Conservation (phyloP, 306 rosid species). For the Cicer bijugum region DNA sequence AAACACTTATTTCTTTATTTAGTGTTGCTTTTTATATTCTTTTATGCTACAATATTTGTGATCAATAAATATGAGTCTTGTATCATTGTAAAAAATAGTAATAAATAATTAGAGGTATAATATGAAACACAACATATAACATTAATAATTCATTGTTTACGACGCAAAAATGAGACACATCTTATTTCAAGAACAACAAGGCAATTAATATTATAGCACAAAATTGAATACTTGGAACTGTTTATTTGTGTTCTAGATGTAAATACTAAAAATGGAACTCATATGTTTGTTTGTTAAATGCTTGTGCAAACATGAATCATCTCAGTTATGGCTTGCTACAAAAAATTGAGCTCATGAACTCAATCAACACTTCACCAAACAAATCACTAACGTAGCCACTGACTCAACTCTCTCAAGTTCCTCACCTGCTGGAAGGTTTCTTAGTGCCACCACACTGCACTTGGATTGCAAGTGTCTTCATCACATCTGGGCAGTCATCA, state of each 20-base stretch:
- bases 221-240: background rate
- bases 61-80: too few relatives aligned
- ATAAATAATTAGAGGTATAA: too few relatives aligned
- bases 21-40: too few relatives aligned
- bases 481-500: conserved; percentile 51
- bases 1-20: too few relatives aligned
- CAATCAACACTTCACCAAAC: conserved; percentile 14
- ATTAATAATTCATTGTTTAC: too few relatives aligned
- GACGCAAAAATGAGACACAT: too few relatives aligned
- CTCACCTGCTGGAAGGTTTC: background rate
- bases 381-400: background rate
- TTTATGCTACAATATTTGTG: too few relatives aligned
- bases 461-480: conserved; percentile 69
- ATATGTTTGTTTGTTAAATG: background rate
- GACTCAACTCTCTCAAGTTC: background rate
- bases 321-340: conserved; percentile 2
- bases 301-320: background rate
- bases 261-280: conserved; percentile 12
- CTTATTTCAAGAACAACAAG: background rate
- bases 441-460: conserved; percentile 53
- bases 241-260: background rate
- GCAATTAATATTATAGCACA: background rate
- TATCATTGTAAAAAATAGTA: too few relatives aligned
- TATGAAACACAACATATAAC: too few relatives aligned
- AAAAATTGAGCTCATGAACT: conserved; percentile 31